Conservation (phyloP, 257 asterid species). For the Cinchona pubescens region DNA sequence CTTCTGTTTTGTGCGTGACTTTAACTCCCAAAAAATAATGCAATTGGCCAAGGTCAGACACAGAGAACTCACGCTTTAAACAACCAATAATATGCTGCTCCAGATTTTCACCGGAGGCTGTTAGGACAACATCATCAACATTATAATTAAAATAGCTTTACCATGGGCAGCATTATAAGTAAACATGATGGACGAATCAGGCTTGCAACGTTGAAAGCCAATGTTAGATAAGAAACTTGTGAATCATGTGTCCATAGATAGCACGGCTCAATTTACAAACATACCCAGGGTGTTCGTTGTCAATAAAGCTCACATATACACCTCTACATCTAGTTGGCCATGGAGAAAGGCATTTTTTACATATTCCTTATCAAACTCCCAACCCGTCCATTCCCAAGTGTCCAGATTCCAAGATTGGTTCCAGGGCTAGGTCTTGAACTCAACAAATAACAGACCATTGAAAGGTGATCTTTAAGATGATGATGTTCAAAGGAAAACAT, state of each 20-base stretch:
- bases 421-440: no score
- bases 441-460: no score
- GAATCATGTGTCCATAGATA: background rate
- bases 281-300: background rate
- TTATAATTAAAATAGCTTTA: background rate
- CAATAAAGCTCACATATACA: background rate
- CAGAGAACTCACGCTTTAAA: background rate
- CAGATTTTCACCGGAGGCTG: background rate
- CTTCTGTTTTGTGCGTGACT: background rate
- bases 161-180: background rate
- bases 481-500: no score
- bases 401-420: no score
- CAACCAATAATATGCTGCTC: background rate
- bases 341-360: no score
- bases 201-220: background rate
- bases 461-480: no score
- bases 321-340: background rate
- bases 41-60: background rate
- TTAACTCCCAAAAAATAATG: constrained; percentile 2
- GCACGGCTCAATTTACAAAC: background rate
- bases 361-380: no score
- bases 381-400: no score
- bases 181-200: background rate
- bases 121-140: background rate
- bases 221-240: background rate